Evolutionary conservation across 2,329 filamentous ascomycete genomes (phyloP).

Genomic region (Fusarium albosuccineum): DNA sequence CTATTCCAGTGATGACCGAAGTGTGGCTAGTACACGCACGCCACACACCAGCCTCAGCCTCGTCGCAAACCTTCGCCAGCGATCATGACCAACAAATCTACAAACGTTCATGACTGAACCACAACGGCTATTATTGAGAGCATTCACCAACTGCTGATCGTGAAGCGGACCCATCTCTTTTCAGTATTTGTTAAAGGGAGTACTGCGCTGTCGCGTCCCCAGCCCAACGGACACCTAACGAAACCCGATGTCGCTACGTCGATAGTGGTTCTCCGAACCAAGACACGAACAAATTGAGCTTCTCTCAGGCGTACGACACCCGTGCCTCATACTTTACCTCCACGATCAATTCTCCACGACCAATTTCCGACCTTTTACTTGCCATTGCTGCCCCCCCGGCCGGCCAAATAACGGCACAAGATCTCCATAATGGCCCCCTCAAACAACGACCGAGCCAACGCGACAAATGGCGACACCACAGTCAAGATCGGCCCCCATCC

Average conservation of each 20-base stretch:
- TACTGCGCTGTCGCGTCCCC: no score
- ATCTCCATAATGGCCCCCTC: constrained; percentile 30
- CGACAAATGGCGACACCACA: constrained; percentile 36
- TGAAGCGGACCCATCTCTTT: no score
- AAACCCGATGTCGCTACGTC: background rate
- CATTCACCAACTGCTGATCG: background rate
- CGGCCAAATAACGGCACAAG: background rate
- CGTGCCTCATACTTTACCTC: background rate
- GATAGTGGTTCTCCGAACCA: background rate
- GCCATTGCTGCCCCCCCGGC: background rate
- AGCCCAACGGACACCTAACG: background rate
- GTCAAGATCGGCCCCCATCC: constrained; percentile 58
- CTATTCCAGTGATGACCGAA: background rate
- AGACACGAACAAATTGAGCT: no score
- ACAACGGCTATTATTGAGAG: background rate
- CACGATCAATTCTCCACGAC: no score
- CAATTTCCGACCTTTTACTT: no score
- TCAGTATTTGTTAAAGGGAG: no score
- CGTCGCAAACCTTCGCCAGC: constrained; percentile 10
- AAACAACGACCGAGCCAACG: constrained; percentile 14
- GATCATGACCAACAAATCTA: constrained; percentile 28
- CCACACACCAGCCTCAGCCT: constrained; percentile 31
- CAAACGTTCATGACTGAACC: background rate
- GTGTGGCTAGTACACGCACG: constrained; percentile 26
- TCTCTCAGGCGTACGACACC: background rate